phyloP scores from a whole-genome alignment of 2,329 filamentous ascomycete species.

The Aspergillus amoenus region DNA sequence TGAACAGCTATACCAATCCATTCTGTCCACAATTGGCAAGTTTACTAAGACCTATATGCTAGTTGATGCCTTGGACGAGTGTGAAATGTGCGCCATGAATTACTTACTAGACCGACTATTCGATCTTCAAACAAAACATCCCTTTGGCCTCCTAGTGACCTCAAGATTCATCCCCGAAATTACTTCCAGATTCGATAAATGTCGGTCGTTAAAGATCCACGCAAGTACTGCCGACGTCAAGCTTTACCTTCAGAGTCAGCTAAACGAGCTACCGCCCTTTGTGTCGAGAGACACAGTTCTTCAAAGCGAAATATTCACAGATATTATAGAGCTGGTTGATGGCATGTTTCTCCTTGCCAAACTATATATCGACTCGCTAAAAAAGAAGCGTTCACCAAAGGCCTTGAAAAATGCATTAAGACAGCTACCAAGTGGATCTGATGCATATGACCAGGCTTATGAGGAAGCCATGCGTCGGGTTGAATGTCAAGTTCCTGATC shows the following conservation, averaged over 20 bases:
- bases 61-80: neutral
- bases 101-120: neutral
- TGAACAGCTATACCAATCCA: neutral
- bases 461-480: constrained; percentile 6
- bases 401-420: constrained; percentile 24
- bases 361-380: constrained; percentile 21
- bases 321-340: neutral
- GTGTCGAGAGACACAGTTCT: neutral
- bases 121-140: neutral
- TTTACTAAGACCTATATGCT: neutral
- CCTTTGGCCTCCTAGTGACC: neutral
- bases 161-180: neutral
- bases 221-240: neutral
- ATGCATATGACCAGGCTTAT: neutral
- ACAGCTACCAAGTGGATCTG: constrained; percentile 29
- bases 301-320: neutral
- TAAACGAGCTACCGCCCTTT: neutral
- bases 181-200: neutral
- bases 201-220: neutral
- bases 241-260: neutral
- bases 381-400: constrained; percentile 20
- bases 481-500: neutral
- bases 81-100: neutral
- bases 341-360: constrained; percentile 26
- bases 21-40: constrained; percentile 22